Evolutionary conservation across 768 basidiomycete species (phyloP).

Genomic region (Postia placenta): DNA sequence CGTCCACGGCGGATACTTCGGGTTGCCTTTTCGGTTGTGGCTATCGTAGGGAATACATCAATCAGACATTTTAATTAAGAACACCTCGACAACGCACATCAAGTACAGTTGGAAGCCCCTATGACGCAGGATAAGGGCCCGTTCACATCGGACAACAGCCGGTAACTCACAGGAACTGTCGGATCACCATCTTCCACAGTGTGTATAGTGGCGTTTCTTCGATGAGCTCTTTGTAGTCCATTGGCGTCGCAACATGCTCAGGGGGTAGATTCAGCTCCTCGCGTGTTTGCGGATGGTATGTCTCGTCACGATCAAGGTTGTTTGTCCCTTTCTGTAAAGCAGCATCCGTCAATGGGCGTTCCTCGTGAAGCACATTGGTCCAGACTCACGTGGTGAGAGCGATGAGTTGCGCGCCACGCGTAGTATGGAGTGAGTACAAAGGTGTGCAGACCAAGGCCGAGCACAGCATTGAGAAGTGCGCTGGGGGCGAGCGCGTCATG

Average conservation of each 20-base stretch:
- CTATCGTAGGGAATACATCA: not conserved
- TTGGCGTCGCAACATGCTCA: slow-evolving; percentile 11
- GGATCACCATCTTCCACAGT: slow-evolving; percentile 40
- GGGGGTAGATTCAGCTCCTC: slow-evolving; percentile 16
- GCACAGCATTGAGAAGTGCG: slow-evolving; percentile 28
- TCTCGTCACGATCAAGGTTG: slow-evolving; percentile 19
- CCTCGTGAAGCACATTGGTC: not conserved
- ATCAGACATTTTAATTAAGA: too few species aligned
- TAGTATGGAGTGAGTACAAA: slow-evolving; percentile 24
- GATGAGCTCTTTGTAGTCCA: slow-evolving; percentile 22
- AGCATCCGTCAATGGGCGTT: too few species aligned
- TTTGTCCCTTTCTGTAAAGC: slow-evolving; percentile 17
- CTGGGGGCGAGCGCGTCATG: slow-evolving; percentile 42
- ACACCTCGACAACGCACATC: slow-evolving; percentile 8
- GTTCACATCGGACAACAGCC: slow-evolving; percentile 1
- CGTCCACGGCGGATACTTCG: slow-evolving; percentile 20
- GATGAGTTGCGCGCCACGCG: slow-evolving; percentile 21
- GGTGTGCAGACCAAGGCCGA: slow-evolving; percentile 39
- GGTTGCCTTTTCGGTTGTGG: slow-evolving; percentile 20
- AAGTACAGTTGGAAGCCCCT: slow-evolving; percentile 22
- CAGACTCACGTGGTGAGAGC: slow-evolving; percentile 18
- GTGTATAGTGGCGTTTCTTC: slow-evolving; percentile 28
- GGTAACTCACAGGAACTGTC: slow-evolving; percentile 36
- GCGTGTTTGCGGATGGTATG: slow-evolving; percentile 17
- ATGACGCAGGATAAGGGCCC: not conserved